phyloP scores from a whole-genome alignment of 495 filamentous ascomycete genomes.

The Penicillium pulvis region DNA sequence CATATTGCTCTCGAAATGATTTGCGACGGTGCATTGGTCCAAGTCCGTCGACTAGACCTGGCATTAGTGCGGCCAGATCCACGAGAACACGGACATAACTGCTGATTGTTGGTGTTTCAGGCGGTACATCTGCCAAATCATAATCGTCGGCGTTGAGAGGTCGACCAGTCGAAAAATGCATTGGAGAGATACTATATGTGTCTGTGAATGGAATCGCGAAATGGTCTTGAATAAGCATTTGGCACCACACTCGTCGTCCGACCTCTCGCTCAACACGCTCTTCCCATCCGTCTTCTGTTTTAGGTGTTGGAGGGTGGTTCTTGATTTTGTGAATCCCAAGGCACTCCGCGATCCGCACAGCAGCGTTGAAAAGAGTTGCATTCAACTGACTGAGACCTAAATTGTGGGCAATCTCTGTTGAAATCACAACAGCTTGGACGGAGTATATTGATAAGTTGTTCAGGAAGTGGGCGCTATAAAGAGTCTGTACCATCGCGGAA shows the following conservation, averaged over 20 bases:
- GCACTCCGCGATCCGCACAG: slow-evolving; percentile 43
- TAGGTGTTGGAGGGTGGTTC: slow-evolving; percentile 16
- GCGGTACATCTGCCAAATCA: slow-evolving; percentile 35
- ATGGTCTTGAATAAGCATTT: slow-evolving; percentile 50
- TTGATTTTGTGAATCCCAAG: slow-evolving; percentile 38
- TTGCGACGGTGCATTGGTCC: slow-evolving; percentile 33
- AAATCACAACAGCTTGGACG: slow-evolving; percentile 47
- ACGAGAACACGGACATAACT: slow-evolving; percentile 43
- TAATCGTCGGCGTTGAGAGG: slow-evolving; percentile 46
- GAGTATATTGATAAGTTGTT: slow-evolving; percentile 41
- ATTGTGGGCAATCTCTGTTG: slow-evolving; percentile 48
- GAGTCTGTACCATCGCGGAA: slow-evolving; percentile 31
- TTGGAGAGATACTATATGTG: slow-evolving; percentile 45
- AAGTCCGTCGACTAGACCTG: slow-evolving; percentile 42
- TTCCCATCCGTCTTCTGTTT: slow-evolving; percentile 29
- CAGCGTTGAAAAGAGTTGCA: slow-evolving; percentile 41
- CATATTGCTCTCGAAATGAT: slow-evolving; percentile 39
- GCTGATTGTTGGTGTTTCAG: slow-evolving; percentile 39
- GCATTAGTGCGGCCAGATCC: slow-evolving; percentile 43
- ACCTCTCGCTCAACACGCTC: slow-evolving; percentile 40
- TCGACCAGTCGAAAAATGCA: slow-evolving; percentile 40
- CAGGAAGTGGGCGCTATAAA: slow-evolving; percentile 32
- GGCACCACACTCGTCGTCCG: slow-evolving; percentile 46
- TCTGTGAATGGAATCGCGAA: slow-evolving; percentile 52
- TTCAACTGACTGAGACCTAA: slow-evolving; percentile 48